Conservation (phyloP, 2,329 filamentous ascomycete species). For the Scytalidium sp. region DNA sequence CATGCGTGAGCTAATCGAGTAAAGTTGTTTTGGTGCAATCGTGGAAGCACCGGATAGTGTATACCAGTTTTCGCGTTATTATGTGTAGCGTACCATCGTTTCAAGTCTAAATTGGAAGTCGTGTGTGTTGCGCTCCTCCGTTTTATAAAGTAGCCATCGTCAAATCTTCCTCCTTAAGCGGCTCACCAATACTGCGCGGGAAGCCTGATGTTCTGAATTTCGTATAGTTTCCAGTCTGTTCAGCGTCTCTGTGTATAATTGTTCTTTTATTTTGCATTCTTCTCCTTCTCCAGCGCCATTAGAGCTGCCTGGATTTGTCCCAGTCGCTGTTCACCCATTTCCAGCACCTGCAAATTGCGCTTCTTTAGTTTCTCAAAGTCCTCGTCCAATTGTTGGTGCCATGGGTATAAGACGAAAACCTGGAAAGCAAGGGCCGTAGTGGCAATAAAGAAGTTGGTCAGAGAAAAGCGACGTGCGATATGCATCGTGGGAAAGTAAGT, state of each 20-base stretch:
- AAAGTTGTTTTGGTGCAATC: too few species aligned
- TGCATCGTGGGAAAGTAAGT: too few species aligned
- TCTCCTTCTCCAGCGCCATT: constrained; percentile 9
- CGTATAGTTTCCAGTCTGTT: too few species aligned
- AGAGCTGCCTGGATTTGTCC: constrained; percentile 9
- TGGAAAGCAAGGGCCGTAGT: constrained; percentile 50
- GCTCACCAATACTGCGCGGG: too few species aligned
- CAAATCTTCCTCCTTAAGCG: too few species aligned
- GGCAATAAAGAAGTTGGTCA: constrained; percentile 52
- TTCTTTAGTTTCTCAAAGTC: constrained; percentile 45
- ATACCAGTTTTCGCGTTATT: too few species aligned
- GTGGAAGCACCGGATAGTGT: too few species aligned
- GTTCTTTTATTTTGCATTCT: neutral
- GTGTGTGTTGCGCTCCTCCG: too few species aligned
- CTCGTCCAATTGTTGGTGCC: constrained; percentile 50
- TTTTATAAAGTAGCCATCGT: too few species aligned
- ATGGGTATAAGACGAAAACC: constrained; percentile 53
- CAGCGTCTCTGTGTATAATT: neutral
- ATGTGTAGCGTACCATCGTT: too few species aligned
- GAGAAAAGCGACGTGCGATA: constrained; percentile 46
- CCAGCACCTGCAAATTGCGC: constrained; percentile 38
- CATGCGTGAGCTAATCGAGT: neutral
- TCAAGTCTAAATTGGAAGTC: too few species aligned
- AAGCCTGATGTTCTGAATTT: too few species aligned
- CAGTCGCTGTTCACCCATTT: constrained; percentile 16